Base-by-base conservation (phyloP, 2,329 filamentous ascomycete genomes). In the Samsoniella hepiali region DNA sequence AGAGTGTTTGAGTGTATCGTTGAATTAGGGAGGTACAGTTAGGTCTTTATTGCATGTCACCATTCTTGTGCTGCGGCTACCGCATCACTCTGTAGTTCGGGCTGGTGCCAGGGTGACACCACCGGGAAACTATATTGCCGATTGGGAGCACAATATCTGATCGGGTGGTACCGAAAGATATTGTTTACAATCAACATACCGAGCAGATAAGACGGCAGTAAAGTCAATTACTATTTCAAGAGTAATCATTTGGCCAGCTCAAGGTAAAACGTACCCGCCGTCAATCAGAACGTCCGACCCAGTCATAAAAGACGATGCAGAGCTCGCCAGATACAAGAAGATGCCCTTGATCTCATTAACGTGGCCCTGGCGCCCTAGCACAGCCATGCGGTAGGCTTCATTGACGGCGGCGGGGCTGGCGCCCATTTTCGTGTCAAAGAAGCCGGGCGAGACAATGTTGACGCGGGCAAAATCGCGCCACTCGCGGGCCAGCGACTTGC, bases 391-490 rank as follows among this genome's bases (percentile, higher is more conserved):
- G 51, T 79, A 76, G 1, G 76, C 79, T 69, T 84, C 82, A 22
- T 83, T 78, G 8, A 79, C 65, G 2, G 75, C 75, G 2, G 63
- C 50, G 0, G 77, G 75, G 17, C 77, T 72, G 0, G 81, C 82
- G 0, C 81, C 81, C 76, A 85, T 82, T 36, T 91, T 90, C 3
- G 84, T 88, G 70, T 90, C 87, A 7, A 63, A 54, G 49, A 54
- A 63, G 5, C 72, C 72, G 3, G 72, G 72, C 29, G 72, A 74
- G 10, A 86, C 80, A 51, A 82, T 77, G 67, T 86, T 86, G 34
- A 85, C 83, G 3, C 84, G 76, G 3, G 83, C 83, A 66, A 85
- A 84, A 3, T 83, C 81, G 13, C 81, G 73, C 84, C 84, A 86
- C 66, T 86, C 83, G 5, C 81, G 74, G 0, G 84, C 82, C 32